Evolutionary conservation across 2,329 filamentous ascomycete genomes (phyloP), one percentile per base, ranked within the genome.

Genomic region (Colletotrichum lindemuthianum): DNA sequence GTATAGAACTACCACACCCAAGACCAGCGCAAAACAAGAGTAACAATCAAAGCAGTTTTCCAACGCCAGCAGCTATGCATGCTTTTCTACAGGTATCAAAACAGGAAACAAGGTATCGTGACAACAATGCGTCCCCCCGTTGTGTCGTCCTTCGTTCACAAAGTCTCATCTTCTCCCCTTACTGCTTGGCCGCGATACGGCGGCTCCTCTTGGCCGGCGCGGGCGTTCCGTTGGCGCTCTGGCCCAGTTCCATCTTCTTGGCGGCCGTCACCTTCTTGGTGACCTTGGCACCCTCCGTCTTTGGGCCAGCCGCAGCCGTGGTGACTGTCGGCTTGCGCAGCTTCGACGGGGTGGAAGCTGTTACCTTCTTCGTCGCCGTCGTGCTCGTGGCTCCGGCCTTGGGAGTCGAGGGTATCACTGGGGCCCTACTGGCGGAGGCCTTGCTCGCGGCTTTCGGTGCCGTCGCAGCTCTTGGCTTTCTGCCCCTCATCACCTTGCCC

Each of bases 251-350:
- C 37, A 54, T 66, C 43, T 59, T 66, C 10, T 60, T 63, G 13
- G 68, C 58, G 16, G 59, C 36, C 34, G 54, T 64, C 32, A 64
- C 59, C 43, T 64, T 44, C 40, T 64, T 75, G 56, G 70, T 68
- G 8, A 70, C 69, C 67, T 75, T 76, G 65, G 76, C 73, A 11
- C 73, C 69, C 6, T 70, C 74, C 50, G 74, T 69, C 69, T 75
- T 76, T 54, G 65, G 52, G 7, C 55, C 61, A 7, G 52, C 13
- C 6, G 59, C 59, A 13, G 51, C 36, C 0, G 50, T 33, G 13
- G 53, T 8, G 3, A 24, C 37, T 37, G 37, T 16, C 8, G 63
- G 48, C 40, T 64, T 59, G 8, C 54, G 53, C 16, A 49, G 44
- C 59, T 63, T 65, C 6, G 58, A 44, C 0, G 51, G 6, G 9